Evolutionary conservation across 1,284 basidiomycete genomes (phyloP).

Genomic region (Earliella scabrosa): DNA sequence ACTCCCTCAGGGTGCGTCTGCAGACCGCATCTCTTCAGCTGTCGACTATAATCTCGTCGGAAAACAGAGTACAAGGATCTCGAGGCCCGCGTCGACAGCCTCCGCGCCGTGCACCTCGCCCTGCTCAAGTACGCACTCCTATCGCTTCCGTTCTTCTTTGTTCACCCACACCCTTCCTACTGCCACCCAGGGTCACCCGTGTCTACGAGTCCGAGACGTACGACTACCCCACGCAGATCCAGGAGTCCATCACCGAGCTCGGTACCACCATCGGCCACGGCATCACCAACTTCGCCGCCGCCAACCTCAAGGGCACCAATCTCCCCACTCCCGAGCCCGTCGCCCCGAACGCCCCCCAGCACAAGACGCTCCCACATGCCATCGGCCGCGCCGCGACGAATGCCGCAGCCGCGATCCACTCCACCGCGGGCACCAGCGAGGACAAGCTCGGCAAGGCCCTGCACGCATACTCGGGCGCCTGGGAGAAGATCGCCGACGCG

Average conservation of each 20-base stretch:
- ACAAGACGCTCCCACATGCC: slow-evolving; percentile 97
- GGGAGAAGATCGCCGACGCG: slow-evolving; percentile 89
- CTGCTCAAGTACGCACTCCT: slow-evolving; percentile 71
- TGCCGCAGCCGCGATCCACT: slow-evolving; percentile 64
- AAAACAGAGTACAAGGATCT: slow-evolving; percentile 91
- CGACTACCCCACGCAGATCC: slow-evolving; percentile 85
- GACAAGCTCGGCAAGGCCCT: slow-evolving; percentile 82
- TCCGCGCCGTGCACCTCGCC: slow-evolving; percentile 79
- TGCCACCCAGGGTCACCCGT: slow-evolving; percentile 68
- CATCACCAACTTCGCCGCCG: slow-evolving; percentile 86
- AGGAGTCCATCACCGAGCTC: slow-evolving; percentile 75
- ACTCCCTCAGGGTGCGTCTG: slow-evolving; percentile 72
- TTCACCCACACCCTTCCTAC: background rate
- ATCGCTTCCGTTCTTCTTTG: background rate
- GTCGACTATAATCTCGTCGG: background rate
- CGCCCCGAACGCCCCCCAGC: slow-evolving; percentile 58
- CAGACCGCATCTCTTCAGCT: background rate
- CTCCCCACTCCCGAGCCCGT: slow-evolving; percentile 78
- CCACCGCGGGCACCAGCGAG: slow-evolving; percentile 48
- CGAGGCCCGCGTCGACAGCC: slow-evolving; percentile 92
- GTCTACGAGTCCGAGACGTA: slow-evolving; percentile 88
- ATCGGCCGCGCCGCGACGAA: slow-evolving; percentile 81
- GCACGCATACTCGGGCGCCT: slow-evolving; percentile 79
- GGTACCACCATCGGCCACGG: slow-evolving; percentile 77
- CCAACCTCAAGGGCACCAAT: slow-evolving; percentile 89